Percentiles rank a stretch among this genome's conserved stretches.
Conservation (phyloP, 257 asterid species). For the Fraxinus americana region DNA sequence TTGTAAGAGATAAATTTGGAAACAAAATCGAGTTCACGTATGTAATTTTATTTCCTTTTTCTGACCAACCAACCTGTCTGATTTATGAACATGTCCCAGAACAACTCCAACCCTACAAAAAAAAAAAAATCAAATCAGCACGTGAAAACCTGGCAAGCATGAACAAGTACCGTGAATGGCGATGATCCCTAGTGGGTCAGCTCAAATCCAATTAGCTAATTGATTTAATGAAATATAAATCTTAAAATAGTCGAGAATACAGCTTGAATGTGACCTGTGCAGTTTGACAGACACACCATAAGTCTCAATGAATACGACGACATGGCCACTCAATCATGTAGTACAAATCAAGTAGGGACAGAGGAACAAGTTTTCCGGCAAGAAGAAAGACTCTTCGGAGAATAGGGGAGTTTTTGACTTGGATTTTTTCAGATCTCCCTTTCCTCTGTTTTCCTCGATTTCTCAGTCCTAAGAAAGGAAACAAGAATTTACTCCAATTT, state of each 20-base stretch:
- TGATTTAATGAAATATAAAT: background rate
- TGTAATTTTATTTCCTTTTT: background rate
- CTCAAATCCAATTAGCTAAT: background rate
- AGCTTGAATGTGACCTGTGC: background rate
- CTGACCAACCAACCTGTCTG: constrained; percentile 10
- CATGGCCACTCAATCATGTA: background rate
- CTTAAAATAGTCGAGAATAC: constrained; percentile 1
- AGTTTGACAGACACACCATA: background rate
- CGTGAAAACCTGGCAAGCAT: constrained; percentile 10
- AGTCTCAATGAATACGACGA: background rate
- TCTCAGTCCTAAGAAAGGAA: background rate
- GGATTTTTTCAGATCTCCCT: background rate
- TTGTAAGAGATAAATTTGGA: too few relatives aligned
- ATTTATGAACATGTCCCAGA: constrained; percentile 3
- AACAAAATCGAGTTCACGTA: too few relatives aligned
- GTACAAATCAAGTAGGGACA: constrained; percentile 1
- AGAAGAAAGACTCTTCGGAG: background rate
- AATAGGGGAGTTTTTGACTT: background rate
- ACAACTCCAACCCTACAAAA: background rate
- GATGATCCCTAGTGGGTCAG: constrained; percentile 3
- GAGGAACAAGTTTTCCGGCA: background rate
- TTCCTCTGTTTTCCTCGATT: background rate
- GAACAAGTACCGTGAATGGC: background rate
- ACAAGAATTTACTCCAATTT: background rate
- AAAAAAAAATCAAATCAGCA: background rate